These are phyloP conservation scores for Dactylis glomerata DNA, from an alignment of 176 grass and related monocot species.

Conservation along the genomic window DNA sequence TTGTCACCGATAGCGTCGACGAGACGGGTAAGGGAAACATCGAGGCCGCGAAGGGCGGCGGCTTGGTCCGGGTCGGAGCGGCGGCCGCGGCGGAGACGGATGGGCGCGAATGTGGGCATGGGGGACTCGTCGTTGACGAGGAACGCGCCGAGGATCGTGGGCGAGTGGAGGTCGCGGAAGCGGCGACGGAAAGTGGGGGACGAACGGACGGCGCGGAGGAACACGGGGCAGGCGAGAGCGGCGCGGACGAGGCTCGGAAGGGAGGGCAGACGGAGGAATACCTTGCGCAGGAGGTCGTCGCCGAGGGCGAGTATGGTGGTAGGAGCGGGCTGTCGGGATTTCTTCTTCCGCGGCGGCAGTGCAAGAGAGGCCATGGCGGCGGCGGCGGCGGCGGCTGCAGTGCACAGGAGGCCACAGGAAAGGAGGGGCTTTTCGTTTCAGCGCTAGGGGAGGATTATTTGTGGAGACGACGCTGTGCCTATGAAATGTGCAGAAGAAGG, in stretches of 20 bases:
- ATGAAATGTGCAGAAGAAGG: no score
- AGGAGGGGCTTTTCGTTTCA: no score
- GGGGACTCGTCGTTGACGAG: not conserved
- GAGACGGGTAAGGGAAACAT: not conserved
- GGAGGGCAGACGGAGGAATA: not conserved
- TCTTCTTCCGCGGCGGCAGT: not conserved
- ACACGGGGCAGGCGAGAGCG: not conserved
- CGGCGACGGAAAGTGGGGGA: not conserved
- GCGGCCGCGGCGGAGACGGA: not conserved
- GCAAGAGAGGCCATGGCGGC: not conserved
- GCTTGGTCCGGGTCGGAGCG: not conserved
- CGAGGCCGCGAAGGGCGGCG: not conserved
- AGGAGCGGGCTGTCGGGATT: not conserved
- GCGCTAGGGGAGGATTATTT: no score
- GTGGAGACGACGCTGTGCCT: no score
- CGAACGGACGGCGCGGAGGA: not conserved
- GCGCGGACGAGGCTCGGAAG: not conserved
- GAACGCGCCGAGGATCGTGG: not conserved
- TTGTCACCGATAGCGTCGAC: not conserved
- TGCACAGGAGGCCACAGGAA: no score
- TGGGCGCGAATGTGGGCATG: not conserved
- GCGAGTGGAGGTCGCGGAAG: not conserved
- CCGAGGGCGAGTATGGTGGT: not conserved
- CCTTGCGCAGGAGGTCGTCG: not conserved
- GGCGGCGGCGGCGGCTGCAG: no score